Evolutionary conservation across 2,329 filamentous ascomycete species (phyloP), one percentile per base, ranked within the genome.

Genomic region (Cercospora sojina): DNA sequence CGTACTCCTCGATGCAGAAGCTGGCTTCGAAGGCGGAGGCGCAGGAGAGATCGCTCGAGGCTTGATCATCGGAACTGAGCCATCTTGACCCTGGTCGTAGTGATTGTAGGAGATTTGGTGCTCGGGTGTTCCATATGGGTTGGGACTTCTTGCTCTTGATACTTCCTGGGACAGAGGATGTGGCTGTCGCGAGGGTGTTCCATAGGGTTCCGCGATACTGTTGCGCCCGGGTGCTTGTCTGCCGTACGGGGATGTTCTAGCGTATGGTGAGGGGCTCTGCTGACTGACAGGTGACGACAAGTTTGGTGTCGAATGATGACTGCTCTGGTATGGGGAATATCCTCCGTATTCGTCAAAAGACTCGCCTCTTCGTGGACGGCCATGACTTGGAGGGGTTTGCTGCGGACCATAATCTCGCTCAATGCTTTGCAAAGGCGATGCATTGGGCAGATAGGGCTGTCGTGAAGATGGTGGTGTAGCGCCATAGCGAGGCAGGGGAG

Each of bases 131-230:
- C 62, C 62, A 27, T 70, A 68, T 29, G 73, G 74, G 29, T 70
- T 70, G 16, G 75, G 76, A 64, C 75, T 77, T 31, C 73, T 66
- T 16, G 75, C 73, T 59, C 75, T 70, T 13, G 73, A 72, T 4
- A 78, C 69, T 62, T 79, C 74, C 38, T 79, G 75, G 8, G 77
- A 76, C 2, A 78, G 71, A 9, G 77, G 77, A 63, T 78, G 77
- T 20, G 76, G 72, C 63, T 67, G 65, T 58, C 76, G 67, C n/a
- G 74, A 71, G 20, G 75, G 73, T 13, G 77, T 74, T 25, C 67
- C 69, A 55, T 77, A 77, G 5, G 73, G 67, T 32, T 79, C 76
- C 7, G 73, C 70, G 41, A 78, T 67, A 64, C 74, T 77, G 59
- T 77, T 75, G 20, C 77, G 70, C 51, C 71, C 71, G 16, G 70